phyloP scores from a whole-genome alignment of 2,329 filamentous ascomycete genomes.

The Huntiella omanensis region DNA sequence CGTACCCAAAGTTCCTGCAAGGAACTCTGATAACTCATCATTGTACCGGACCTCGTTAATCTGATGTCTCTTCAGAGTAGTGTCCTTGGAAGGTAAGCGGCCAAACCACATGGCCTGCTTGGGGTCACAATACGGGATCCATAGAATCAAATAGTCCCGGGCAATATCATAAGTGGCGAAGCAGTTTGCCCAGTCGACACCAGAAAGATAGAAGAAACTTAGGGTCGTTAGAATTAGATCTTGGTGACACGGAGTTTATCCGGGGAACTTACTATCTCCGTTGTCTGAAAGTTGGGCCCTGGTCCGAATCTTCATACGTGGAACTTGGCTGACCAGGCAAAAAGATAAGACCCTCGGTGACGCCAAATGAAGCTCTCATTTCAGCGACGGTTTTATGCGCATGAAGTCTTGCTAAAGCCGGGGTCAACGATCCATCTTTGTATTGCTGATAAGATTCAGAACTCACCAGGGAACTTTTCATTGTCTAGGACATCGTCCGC shows the following conservation, averaged over 20 bases:
- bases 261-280: conserved; percentile 32
- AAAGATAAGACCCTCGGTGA: conserved; percentile 33
- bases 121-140: conserved; percentile 51
- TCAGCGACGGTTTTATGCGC: conserved; percentile 36
- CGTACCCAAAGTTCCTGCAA: conserved; percentile 20
- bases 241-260: neutral
- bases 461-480: conserved; percentile 8
- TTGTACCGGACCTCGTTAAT: conserved; percentile 52
- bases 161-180: conserved; percentile 37
- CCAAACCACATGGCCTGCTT: conserved; percentile 45
- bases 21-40: conserved; percentile 29
- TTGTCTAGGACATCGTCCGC: too few relatives aligned
- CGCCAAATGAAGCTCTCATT: conserved; percentile 20
- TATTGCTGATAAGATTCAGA: neutral
- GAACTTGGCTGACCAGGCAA: conserved; percentile 32
- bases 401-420: conserved; percentile 31
- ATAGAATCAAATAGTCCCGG: conserved; percentile 47
- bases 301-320: conserved; percentile 40
- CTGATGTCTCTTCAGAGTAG: conserved; percentile 44
- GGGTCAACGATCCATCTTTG: conserved; percentile 1
- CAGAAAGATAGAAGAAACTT: conserved; percentile 41
- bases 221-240: neutral
- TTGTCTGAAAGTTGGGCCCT: conserved; percentile 35
- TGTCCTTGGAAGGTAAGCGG: conserved; percentile 36
- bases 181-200: conserved; percentile 34